Base-by-base conservation (phyloP, 192 early-diverging fungal genomes). In the Phycomyces blakesleeanus region DNA sequence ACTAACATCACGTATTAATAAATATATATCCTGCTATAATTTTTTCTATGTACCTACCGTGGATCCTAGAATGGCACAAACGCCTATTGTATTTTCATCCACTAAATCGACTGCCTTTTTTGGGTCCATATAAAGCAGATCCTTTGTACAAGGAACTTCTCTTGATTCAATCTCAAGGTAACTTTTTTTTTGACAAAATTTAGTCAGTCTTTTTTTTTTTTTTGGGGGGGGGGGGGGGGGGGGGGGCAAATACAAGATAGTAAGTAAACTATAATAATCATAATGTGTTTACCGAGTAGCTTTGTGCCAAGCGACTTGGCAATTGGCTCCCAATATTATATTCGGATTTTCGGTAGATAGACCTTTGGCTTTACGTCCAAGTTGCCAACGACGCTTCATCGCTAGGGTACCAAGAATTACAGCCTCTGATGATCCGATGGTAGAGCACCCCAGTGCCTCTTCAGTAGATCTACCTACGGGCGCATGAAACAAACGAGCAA, bases 11-110 rank as follows among this genome's bases (percentile, higher is more conserved):
- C 12, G n/a, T 16, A 14, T 44, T 44, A 22, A 41, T 44, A 20
- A 34, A 29, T 27, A 29, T 8, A 29, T 5, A 29, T n/a, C n/a
- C 14, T 6, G 0, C 8, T 0, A 34, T 27, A 15, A 8, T 0
- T 42, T 15, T 0, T n/a, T 25, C n/a, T 41, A 18, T 27, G 5
- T 0, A 53, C 57, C 67, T 72, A 72, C 70, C 8, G 89, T 91
- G 53, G 81, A 86, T 21, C 92, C 92, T 53, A 94, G 78, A 55
- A 93, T 91, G 40, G 83, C 76, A 69, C 71, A 84, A 57, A 91
- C 76, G 53, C 91, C 92, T 25, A 94, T 90, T 9, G 92, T 94
- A 75, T 94, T 94, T 59, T 93, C 92, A 65, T 94, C 89, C n/a
- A 87, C 74, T 59, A 86, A 69, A 39, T 85, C 80, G 12, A 83